Conservation (phyloP, 257 asterid genomes). For the Salvia splendens region DNA sequence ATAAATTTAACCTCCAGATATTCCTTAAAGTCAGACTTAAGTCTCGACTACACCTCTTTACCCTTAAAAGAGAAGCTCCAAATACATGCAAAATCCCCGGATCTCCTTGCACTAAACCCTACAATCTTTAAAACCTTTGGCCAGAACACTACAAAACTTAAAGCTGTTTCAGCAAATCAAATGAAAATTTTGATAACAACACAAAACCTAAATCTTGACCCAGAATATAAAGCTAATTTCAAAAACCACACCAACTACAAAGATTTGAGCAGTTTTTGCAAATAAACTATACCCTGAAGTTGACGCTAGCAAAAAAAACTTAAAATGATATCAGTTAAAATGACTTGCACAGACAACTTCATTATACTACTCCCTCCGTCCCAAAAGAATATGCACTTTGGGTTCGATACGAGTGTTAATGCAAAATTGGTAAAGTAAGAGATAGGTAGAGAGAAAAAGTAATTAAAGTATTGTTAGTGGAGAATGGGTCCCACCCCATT, state of each 20-base stretch:
- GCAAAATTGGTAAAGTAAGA: no score
- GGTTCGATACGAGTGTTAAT: no score
- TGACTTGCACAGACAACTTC: not conserved
- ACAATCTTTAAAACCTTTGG: not conserved
- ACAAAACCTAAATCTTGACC: not conserved
- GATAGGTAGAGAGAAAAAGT: no score
- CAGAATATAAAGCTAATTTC: not conserved
- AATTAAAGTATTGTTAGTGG: no score
- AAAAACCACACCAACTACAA: no score
- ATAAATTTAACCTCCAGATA: conserved; percentile 2
- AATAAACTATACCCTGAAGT: no score
- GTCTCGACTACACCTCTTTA: not conserved
- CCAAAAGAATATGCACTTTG: no score
- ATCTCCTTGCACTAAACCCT: conserved; percentile 9
- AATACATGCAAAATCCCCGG: not conserved
- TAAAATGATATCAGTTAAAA: no score
- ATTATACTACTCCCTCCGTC: no score
- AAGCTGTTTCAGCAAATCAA: conserved; percentile 1
- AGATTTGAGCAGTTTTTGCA: no score
- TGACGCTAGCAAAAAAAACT: no score
- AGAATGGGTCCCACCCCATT: no score
- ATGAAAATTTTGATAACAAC: not conserved
- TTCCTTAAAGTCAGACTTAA: not conserved
- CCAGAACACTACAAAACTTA: not conserved
- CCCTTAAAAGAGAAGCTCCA: conserved; percentile 6